Evolutionary conservation across 108 stramenopile species (phyloP), one percentile per base, ranked within the genome.

Genomic region (Cafeteria roenbergensis): DNA sequence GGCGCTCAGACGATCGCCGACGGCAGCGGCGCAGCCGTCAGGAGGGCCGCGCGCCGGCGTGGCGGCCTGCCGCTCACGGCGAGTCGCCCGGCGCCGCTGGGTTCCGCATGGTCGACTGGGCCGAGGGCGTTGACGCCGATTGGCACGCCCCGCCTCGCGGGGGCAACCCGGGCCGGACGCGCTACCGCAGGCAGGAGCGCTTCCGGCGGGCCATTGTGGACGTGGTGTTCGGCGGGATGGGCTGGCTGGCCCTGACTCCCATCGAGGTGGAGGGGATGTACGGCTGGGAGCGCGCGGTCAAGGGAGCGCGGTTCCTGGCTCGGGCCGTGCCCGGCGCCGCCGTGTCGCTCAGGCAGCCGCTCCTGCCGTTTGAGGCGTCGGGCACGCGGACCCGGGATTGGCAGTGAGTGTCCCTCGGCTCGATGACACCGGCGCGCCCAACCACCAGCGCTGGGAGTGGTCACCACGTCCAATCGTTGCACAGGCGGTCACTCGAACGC

Each of bases 241-340:
- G 56, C 8, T 57, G 56, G 56, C 31, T 57, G 32, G 32, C 9
- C 4, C 9, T 57, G 31, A 57, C 56, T 4, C 56, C 56, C 31
- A 33, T 57, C 14, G 56, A 57, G 56, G 14, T 57, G 8, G 32
- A 57, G 56, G 56, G 56, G 8, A 57, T 57, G 56, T 57, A 12
- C 9, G 56, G 56, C 8, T 57, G 56, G 56, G 56, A 14, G 32
- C 56, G 14, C 56, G 14, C 56, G 31, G 56, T 57, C 12, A 14
- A 4, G 8, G 28, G 48, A 9, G 37, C 28, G 9, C 12, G 9
- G 9, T 36, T 63, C 37, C 56, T 4, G 8, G 14, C 14, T 4
- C 8, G 9, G 4, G 32, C 56, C 32, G 14, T 4, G 8, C 9
- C 29, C 14, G 56, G 56, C 14, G 29, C 14, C 9, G 9, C 29